Conservation (phyloP, 2,329 filamentous ascomycete genomes). For the Pleomassaria siparia region DNA sequence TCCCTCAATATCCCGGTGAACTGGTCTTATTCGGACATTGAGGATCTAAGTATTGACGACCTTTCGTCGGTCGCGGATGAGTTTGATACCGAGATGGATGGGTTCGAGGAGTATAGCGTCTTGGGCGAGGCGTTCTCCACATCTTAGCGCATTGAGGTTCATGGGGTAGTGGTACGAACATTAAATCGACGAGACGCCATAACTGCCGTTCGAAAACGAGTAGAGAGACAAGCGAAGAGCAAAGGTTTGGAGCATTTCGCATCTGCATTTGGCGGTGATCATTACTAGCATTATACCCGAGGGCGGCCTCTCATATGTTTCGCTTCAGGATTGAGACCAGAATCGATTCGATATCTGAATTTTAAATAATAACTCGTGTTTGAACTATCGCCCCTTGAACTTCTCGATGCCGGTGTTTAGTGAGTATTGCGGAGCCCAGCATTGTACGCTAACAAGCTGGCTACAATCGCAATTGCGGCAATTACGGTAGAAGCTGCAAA, state of each 20-base stretch:
- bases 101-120: constrained; percentile 4
- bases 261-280: constrained; percentile 1
- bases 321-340: too few relatives aligned
- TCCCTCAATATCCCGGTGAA: not conserved
- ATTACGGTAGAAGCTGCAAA: constrained; percentile 59
- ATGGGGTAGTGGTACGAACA: not conserved
- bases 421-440: constrained; percentile 16
- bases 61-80: constrained; percentile 13
- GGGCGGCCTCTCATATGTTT: not conserved
- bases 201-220: not conserved
- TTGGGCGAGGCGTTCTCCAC: not conserved
- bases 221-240: not conserved
- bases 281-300: constrained; percentile 3
- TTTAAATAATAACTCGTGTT: too few relatives aligned
- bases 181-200: not conserved
- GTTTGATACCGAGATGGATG: constrained; percentile 3
- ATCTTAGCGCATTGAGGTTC: not conserved
- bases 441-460: constrained; percentile 46
- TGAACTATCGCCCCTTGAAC: too few relatives aligned
- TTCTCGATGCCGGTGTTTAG: too few relatives aligned
- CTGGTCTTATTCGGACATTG: constrained; percentile 5
- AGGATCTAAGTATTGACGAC: constrained; percentile 15
- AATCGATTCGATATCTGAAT: too few relatives aligned
- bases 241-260: not conserved
- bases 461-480: constrained; percentile 52